A percentile compares a stretch with the other conserved stretches of the same genome.
phyloP scores from a whole-genome alignment of 2,329 filamentous ascomycete genomes.

The Coniella vitis region DNA sequence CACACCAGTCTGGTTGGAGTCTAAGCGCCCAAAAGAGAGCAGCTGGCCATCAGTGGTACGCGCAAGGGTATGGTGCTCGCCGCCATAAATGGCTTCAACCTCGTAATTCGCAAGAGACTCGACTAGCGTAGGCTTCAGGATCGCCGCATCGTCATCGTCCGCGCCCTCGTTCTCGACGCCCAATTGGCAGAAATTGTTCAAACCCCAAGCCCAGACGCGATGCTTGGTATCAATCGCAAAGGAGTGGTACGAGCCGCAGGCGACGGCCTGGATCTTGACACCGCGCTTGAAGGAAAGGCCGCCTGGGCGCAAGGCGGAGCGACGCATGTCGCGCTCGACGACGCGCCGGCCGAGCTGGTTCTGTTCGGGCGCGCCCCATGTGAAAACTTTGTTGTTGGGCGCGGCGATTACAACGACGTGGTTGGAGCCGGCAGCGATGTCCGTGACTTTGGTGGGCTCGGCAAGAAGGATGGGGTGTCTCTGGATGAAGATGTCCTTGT shows the following conservation, averaged over 20 bases:
- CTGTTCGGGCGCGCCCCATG: slow-evolving; percentile 69
- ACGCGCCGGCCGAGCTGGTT: slow-evolving; percentile 53
- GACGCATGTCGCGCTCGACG: slow-evolving; percentile 45
- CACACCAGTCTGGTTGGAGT: slow-evolving; percentile 50
- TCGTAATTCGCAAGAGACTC: slow-evolving; percentile 54
- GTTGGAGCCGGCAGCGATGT: slow-evolving; percentile 62
- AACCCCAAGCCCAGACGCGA: slow-evolving; percentile 72
- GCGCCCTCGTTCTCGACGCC: slow-evolving; percentile 49
- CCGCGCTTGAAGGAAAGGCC: slow-evolving; percentile 29
- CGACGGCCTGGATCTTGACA: slow-evolving; percentile 61
- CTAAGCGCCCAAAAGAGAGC: slow-evolving; percentile 54
- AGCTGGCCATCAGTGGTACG: slow-evolving; percentile 50
- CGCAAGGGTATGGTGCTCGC: slow-evolving; percentile 66
- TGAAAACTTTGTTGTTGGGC: slow-evolving; percentile 54
- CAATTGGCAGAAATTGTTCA: slow-evolving; percentile 82
- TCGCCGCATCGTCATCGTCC: slow-evolving; percentile 62
- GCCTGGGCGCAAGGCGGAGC: slow-evolving; percentile 28
- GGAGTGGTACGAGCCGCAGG: slow-evolving; percentile 70
- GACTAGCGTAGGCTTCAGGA: slow-evolving; percentile 66
- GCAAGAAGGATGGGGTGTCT: slow-evolving; percentile 47
- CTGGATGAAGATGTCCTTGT: slow-evolving; percentile 30
- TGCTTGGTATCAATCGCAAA: slow-evolving; percentile 70
- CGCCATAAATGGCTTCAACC: slow-evolving; percentile 62
- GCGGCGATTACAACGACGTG: slow-evolving; percentile 61
- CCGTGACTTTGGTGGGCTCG: slow-evolving; percentile 57